Evolutionary conservation across 1,284 basidiomycete genomes (phyloP), one percentile per base, ranked within the genome.

Genomic region (Xerocomus amazonicus): DNA sequence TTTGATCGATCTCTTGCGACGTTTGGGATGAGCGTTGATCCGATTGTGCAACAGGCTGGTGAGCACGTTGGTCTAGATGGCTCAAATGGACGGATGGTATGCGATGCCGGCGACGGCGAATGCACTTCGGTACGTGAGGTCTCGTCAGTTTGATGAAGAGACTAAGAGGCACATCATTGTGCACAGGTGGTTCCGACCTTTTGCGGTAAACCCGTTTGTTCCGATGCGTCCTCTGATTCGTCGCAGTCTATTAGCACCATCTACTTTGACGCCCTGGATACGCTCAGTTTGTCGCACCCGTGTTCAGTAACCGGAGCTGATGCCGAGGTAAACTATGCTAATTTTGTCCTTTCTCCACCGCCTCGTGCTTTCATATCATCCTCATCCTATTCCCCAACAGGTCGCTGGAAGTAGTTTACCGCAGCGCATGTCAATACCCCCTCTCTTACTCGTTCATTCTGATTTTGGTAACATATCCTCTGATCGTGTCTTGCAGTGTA

Each of bases 251-350:
- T 46, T 19, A 40, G 33, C 26, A 63, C 61, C 1, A 28, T 63
- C 17, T 60, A 64, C 41, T 65, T 62, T 47, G 54, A 61, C 19
- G 56, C 61, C 19, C 9, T 64, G 35, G 61, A 62, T 8, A 47
- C 48, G 8, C 8, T 58, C 6, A 46, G 49, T 43, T 14, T 28
- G 9, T 51, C 49, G 9, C 44, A 16, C 35, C 43, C 50, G 3
- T 38, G 13, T 39, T 45, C 43, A 29, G 29, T 44, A 32, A 37
- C 38, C 28, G 49, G 44, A 31, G 41, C 38, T 26, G 45, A 56
- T 32, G 23, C 37, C 35, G 46, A 52, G 51, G 61, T 52, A 51
- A 53, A 33, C 27, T 16, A 3, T 33, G 19, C 16, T 38, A 37
- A 43, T 17, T 37, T 44, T 38, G 40, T 37, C 10, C 26, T 4